Conservation (phyloP, 257 asterid genomes). For the Solanum chiquidenum region DNA sequence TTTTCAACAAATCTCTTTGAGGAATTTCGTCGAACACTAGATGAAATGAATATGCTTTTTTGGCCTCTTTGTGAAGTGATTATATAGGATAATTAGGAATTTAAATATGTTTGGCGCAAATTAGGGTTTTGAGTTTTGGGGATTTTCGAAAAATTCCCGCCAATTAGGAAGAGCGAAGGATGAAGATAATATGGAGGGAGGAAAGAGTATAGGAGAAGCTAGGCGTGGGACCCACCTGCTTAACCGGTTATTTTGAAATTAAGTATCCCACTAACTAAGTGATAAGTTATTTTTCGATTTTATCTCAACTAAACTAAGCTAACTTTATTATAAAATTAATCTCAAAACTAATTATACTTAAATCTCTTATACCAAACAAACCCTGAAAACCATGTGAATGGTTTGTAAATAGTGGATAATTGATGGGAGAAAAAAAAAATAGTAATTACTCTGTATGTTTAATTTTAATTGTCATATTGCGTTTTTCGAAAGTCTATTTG, state of each 20-base stretch:
- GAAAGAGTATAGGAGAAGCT: not conserved
- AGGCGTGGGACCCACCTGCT: constrained; percentile 16
- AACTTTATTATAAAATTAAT: no score
- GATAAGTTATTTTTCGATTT: not conserved
- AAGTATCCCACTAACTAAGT: no score
- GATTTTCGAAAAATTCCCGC: constrained; percentile 43
- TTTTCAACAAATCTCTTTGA: not conserved
- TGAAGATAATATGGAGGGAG: constrained; percentile 3
- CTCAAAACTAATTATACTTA: no score
- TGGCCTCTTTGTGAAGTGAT: not conserved
- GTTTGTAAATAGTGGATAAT: not conserved
- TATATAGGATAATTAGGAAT: not conserved
- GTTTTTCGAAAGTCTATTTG: no score
- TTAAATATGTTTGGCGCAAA: not conserved
- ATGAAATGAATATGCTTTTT: not conserved
- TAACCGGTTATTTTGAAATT: no score
- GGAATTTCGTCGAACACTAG: constrained; percentile 12
- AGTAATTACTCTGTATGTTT: no score
- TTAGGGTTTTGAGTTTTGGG: constrained; percentile 5
- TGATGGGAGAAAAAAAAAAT: no score
- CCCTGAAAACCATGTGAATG: not conserved
- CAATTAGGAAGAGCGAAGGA: constrained; percentile 28
- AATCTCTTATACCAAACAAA: not conserved
- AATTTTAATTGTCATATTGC: no score
- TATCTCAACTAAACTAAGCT: no score